Base-by-base conservation (phyloP, 106 monocot genomes). In the Hemerocallis citrina region DNA sequence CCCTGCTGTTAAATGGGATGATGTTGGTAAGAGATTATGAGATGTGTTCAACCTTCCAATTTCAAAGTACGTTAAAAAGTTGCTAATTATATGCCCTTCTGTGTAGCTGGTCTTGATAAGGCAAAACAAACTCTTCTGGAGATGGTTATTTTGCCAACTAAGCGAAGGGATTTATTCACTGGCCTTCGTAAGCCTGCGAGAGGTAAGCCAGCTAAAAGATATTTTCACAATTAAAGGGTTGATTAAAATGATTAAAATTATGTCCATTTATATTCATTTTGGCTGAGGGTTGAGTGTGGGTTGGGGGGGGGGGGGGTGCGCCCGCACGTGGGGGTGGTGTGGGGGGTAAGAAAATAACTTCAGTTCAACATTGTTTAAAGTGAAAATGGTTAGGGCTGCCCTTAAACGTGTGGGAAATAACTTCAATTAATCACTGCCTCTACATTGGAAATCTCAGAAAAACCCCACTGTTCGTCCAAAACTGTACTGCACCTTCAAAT, bases 81-180 rank as follows among this genome's bases (percentile, higher is more conserved):
- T 22, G 35, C 4, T 21, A 3, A 70, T 22, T 8, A n/a, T 23
- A 12, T 31, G 5, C 36, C 17, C 21, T 47, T 59, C 54, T 80
- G 7, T 75, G 38, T 62, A 98, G 98, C 98, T 79, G 98, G 98
- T 61, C 88, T 98, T 74, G 98, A 82, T 34, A 88, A 88, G 65
- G 98, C 92, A 70, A 98, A 98, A 34, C 98, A 98, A 80, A 67
- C 91, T 70, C 91, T 98, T 50, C 51, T 92, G 77, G 98, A 98
- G 77, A 98, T 98, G 98, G 91, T 98, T 37, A 98, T 98, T 55
- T 79, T 98, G 36, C 98, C 98, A 63, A 92, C 88, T 37, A 98
- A 92, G 71, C 82, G 98, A 82, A 76, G 85, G 65, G 98, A 98
- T 59, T 62, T 98, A 42, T 98, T 98, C 65, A 98, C 92, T 28